Evolutionary conservation across 2,329 filamentous ascomycete genomes (phyloP), one percentile per base, ranked within the genome.

Genomic region (Xylariaceae sp.): DNA sequence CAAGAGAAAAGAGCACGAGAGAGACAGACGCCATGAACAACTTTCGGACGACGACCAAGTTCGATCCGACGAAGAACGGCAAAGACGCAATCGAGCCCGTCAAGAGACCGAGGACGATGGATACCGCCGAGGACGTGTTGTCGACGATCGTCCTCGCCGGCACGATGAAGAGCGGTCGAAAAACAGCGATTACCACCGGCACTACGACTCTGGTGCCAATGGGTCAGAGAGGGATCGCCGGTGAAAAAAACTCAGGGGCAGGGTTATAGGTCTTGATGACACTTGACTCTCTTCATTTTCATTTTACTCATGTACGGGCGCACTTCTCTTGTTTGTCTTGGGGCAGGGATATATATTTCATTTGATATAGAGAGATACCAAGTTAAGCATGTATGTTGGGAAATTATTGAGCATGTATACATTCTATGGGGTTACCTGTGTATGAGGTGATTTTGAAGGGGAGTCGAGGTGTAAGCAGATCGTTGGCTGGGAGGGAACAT

Each of bases 1-100:
- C 50, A 70, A 69, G 33, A 70, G 73, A 50, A 74, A 73, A 50
- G 74, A 78, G 54, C 62, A 65, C 46, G 74, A 74, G 43, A 69
- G 54, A 14, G 66, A 69, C 11, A 13, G 42, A 2, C 54, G 53
- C 16, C 43, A 56, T 12, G 60, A 63, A 22, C 62, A 59, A 13
- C 51, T 59, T 44, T 59, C 56, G 2, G 60, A 61, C 31, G 59
- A 59, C 19, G 66, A 67, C 18, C 59, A 61, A 22, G 64, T 66
- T 13, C 61, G 61, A 45, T 62, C 61, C 13, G 67, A 69, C 14
- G 67, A 69, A 42, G 65, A 69, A 48, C 62, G 59, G 11, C 62
- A 63, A 46, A 58, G 61, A 19, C 58, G 60, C 5, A 63, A 63
- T 16, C 60, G 60, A 5, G 62, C 63, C 47, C 65, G 61, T 41